Conservation (phyloP, 495 filamentous ascomycete genomes). For the Rhizodiscina lignyota region DNA sequence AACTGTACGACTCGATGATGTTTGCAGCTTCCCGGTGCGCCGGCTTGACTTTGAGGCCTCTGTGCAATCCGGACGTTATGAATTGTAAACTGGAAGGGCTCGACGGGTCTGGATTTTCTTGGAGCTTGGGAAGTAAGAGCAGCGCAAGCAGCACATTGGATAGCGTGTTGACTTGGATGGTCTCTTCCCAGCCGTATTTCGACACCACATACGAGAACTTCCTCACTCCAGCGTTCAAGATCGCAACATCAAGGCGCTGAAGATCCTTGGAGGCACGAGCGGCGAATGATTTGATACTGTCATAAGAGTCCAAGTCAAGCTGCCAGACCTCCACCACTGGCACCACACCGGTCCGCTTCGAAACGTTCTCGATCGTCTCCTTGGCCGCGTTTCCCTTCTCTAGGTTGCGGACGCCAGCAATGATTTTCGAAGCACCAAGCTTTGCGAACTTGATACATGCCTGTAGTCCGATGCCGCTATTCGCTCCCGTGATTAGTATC, state of each 20-base stretch:
- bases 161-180: not conserved
- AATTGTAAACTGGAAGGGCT: too few species aligned
- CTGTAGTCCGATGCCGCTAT: not conserved
- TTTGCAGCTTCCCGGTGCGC: too few species aligned
- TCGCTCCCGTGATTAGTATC: not conserved
- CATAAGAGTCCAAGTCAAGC: not conserved
- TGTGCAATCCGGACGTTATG: too few species aligned
- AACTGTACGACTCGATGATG: too few species aligned
- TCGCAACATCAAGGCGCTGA: not conserved
- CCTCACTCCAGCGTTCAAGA: not conserved
- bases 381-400: not conserved
- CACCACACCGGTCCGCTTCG: not conserved
- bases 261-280: not conserved
- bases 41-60: too few species aligned
- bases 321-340: not conserved
- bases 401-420: not conserved
- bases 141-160: not conserved
- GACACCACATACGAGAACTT: not conserved
- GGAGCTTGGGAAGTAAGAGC: not conserved
- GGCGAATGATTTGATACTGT: not conserved
- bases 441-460: not conserved
- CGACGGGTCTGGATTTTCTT: too few species aligned
- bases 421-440: not conserved
- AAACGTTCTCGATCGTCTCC: not conserved
- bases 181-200: not conserved